Evolutionary conservation across 2,329 filamentous ascomycete genomes (phyloP).

Genomic region (Trichoderma asperellum): DNA sequence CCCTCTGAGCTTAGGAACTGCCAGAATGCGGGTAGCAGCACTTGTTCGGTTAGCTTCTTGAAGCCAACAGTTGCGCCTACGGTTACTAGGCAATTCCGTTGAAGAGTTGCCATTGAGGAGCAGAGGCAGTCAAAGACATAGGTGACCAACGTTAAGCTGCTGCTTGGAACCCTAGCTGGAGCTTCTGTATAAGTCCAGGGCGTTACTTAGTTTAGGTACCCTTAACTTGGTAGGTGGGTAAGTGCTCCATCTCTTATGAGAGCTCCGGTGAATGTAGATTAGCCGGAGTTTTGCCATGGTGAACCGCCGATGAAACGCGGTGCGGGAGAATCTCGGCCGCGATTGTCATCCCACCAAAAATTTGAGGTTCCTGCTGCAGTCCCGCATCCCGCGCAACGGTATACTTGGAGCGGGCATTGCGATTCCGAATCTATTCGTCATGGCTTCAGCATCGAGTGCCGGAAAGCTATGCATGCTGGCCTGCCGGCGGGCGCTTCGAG

Average conservation of each 20-base stretch:
- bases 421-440: constrained; percentile 37
- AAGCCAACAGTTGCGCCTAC: constrained; percentile 92
- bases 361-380: constrained; percentile 37
- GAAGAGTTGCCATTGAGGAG: constrained; percentile 29
- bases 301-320: not conserved
- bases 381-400: constrained; percentile 30
- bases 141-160: not conserved
- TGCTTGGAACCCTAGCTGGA: not conserved
- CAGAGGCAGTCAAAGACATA: not conserved
- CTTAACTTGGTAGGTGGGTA: not conserved
- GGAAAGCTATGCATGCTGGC: constrained; percentile 43
- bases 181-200: constrained; percentile 6
- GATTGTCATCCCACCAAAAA: constrained; percentile 37
- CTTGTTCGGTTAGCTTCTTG: constrained; percentile 67
- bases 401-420: constrained; percentile 26
- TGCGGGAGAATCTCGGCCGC: constrained; percentile 38
- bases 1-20: constrained; percentile 57
- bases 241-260: not conserved
- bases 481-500: constrained; percentile 40
- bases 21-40: constrained; percentile 67
- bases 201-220: not conserved
- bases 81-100: constrained; percentile 74
- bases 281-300: constrained; percentile 10
- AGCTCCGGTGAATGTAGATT: not conserved
- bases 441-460: constrained; percentile 47